A percentile compares a stretch with the other conserved stretches of the same genome.
Evolutionary conservation across 495 filamentous ascomycete species (phyloP).

Genomic region (Bathelium albidoporum): DNA sequence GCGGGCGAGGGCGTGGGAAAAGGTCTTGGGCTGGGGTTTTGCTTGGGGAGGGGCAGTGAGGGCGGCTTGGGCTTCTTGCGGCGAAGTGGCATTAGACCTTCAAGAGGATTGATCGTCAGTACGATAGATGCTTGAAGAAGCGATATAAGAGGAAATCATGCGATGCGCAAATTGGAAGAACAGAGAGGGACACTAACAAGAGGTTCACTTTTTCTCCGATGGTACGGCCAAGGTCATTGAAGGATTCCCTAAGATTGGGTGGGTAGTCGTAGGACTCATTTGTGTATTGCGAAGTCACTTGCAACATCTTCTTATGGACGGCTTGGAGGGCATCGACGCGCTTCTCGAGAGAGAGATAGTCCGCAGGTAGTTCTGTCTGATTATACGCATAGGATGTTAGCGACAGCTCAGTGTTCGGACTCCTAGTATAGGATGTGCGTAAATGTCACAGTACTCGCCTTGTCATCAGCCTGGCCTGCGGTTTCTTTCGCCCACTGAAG

Average conservation of each 20-base stretch:
- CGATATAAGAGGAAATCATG: not conserved
- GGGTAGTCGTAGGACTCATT: conserved; percentile 98
- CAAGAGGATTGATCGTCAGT: not conserved
- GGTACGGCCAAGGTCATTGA: conserved; percentile 89
- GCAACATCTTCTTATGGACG: conserved; percentile 91
- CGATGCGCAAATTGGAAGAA: not conserved
- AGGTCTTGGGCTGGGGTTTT: conserved; percentile 97
- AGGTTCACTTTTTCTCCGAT: conserved; percentile 72
- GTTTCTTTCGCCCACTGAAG: conserved; percentile 97
- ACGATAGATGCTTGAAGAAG: not conserved
- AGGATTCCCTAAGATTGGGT: conserved; percentile 96
- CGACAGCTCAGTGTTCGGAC: not conserved
- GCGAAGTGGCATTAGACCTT: conserved; percentile 63
- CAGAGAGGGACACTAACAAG: not conserved
- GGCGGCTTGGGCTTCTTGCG: conserved; percentile 88
- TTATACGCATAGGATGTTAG: not conserved
- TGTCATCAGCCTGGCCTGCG: conserved; percentile 88
- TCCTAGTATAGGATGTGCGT: not conserved
- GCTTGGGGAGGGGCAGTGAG: conserved; percentile 81
- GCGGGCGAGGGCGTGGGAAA: conserved; percentile 90
- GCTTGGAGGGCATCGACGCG: conserved; percentile 95
- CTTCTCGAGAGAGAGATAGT: conserved; percentile 98
- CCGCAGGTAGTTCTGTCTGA: conserved; percentile 87
- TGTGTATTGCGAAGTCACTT: conserved; percentile 91
- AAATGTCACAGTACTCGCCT: conserved; percentile 35